Conservation (phyloP, 164 flowering plant genomes). For the Aristolochia californica region DNA sequence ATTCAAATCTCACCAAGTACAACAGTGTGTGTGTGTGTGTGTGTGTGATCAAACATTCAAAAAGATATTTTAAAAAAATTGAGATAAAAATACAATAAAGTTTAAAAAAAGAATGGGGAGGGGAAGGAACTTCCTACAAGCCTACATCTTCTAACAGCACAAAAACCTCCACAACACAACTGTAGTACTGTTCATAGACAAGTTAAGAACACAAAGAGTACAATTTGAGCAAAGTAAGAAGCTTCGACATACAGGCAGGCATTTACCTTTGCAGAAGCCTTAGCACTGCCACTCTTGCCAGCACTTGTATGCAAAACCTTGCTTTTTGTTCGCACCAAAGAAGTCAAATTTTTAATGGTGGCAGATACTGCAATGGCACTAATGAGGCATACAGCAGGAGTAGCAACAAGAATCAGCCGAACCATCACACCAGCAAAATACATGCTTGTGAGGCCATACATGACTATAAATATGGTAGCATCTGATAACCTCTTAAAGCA, state of each 20-base stretch:
- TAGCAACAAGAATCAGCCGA: slow-evolving; percentile 94
- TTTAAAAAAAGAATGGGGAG: too few relatives aligned
- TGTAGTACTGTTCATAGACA: background rate
- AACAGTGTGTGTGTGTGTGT: too few relatives aligned
- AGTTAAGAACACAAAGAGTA: background rate
- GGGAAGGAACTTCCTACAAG: too few relatives aligned
- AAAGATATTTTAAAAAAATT: too few relatives aligned
- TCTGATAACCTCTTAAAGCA: slow-evolving; percentile 96
- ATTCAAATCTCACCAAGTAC: too few relatives aligned
- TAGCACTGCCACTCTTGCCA: slow-evolving; percentile 30
- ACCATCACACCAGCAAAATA: slow-evolving; percentile 99
- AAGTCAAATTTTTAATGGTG: slow-evolving; percentile 80
- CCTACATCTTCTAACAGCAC: too few relatives aligned
- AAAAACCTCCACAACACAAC: too few relatives aligned
- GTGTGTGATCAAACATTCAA: too few relatives aligned
- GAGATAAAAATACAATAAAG: too few relatives aligned
- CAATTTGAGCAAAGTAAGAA: too few relatives aligned
- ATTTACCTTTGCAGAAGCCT: slow-evolving; percentile 69
- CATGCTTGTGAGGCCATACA: slow-evolving; percentile 98
- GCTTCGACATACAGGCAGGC: too few relatives aligned
- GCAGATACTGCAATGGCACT: slow-evolving; percentile 99
- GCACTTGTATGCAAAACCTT: slow-evolving; percentile 41
- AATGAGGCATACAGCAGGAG: slow-evolving; percentile 96
- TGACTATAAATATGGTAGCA: slow-evolving; percentile 91
- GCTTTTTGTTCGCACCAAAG: slow-evolving; percentile 43